Base-by-base conservation (phyloP, 1,139 yeast species). In the Hemisphaericaspora xylanilytica region DNA sequence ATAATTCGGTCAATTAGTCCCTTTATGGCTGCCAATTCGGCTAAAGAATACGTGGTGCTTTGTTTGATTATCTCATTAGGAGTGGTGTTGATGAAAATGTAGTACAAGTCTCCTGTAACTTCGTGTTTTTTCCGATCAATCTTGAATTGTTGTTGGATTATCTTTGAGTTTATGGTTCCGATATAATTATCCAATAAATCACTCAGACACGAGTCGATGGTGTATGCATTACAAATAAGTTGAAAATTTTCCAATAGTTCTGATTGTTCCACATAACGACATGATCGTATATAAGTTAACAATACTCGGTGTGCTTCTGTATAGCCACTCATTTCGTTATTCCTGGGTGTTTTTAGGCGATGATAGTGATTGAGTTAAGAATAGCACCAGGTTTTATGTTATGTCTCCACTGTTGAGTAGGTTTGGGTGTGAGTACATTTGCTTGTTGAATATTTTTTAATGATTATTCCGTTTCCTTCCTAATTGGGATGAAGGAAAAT, bases 21-120 rank as follows among this genome's bases (percentile, higher is more conserved):
- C 46, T 78, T 78, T 29, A 81, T 63, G 5, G 73, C 56, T 31
- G 69, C 76, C 27, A 78, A 65, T 44, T 79, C 83, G 13, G 63
- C 59, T 8, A 73, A 65, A 1, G 78, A 52, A 46, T 69, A 75
- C 2, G 50, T 47, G 1, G 81, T 68, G 41, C 71, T 61, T 14
- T 59, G 51, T 43, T 69, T 73, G 33, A 75, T 63, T 1, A 69
- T 56, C 2, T 63, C 69, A 39, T 74, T 75, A 2, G 65, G 52
- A 13, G 55, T 45, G 3, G 67, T 62, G 50, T 79, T 80, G 25
- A 73, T 58, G 40, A 74, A 76, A 8, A 67, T 58, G 46, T 63
- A 73, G 30, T 49, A 50, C 25, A 65, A 36, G 10, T 56, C 63
- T 10, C 66, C 66, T 4, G 61, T 51, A 35, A 56, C 52, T 58